A percentile compares a stretch with the other conserved stretches of the same genome.
Evolutionary conservation across 495 filamentous ascomycete genomes (phyloP).

Genomic region (Aspergillus avenaceus): DNA sequence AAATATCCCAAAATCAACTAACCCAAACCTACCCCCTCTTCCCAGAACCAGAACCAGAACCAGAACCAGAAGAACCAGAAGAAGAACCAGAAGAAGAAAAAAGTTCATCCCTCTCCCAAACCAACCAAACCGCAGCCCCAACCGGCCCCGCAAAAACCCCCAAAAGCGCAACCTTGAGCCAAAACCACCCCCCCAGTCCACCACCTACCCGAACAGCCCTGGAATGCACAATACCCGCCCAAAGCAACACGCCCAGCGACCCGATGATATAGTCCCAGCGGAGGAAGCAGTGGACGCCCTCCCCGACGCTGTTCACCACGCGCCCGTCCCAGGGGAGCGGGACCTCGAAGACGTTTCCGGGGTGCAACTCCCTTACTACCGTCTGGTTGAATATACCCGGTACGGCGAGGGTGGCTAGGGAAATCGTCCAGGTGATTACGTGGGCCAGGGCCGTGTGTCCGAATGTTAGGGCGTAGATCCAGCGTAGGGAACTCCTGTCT

Average conservation of each 20-base stretch:
- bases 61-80: neutral
- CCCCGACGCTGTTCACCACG: slow-evolving; percentile 37
- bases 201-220: slow-evolving; percentile 27
- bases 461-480: slow-evolving; percentile 53
- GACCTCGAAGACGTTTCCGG: slow-evolving; percentile 34
- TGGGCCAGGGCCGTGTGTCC: slow-evolving; percentile 45
- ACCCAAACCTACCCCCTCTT: no score
- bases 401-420: slow-evolving; percentile 33
- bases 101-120: slow-evolving; percentile 60
- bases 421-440: slow-evolving; percentile 39
- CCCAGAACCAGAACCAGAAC: no score
- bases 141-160: slow-evolving; percentile 44
- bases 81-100: no score
- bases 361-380: slow-evolving; percentile 31
- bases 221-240: slow-evolving; percentile 46
- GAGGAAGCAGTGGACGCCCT: slow-evolving; percentile 49
- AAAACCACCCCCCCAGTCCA: no score
- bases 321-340: slow-evolving; percentile 38
- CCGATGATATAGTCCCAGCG: slow-evolving; percentile 58
- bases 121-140: slow-evolving; percentile 46
- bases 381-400: slow-evolving; percentile 33
- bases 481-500: slow-evolving; percentile 40
- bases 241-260: slow-evolving; percentile 46
- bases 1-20: no score
- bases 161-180: slow-evolving; percentile 38